phyloP scores from a whole-genome alignment of 768 basidiomycete genomes.

The Phaeotremella skinneri region DNA sequence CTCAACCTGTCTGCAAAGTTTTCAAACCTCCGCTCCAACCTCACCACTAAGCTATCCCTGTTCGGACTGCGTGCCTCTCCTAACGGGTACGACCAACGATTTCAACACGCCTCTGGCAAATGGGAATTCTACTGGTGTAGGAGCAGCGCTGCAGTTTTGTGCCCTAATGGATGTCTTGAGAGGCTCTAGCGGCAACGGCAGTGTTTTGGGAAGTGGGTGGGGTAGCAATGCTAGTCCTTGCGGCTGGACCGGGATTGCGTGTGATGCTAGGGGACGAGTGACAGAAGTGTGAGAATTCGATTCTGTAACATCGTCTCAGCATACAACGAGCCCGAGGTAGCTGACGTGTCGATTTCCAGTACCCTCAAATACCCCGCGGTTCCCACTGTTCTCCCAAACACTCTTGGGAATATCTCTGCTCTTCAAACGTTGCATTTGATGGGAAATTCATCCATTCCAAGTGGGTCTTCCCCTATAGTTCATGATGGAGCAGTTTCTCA shows the following conservation, averaged over 20 bases:
- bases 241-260: slow-evolving; percentile 48
- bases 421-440: slow-evolving; percentile 42
- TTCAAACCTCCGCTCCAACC: slow-evolving; percentile 3
- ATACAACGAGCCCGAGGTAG: background rate
- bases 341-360: slow-evolving; percentile 19
- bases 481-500: background rate
- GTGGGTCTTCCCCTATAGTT: slow-evolving; percentile 28
- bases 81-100: slow-evolving; percentile 44
- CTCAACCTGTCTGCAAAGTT: background rate
- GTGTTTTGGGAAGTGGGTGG: slow-evolving; percentile 25
- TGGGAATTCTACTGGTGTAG: slow-evolving; percentile 46
- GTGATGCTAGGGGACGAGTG: slow-evolving; percentile 45
- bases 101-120: slow-evolving; percentile 30
- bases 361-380: slow-evolving; percentile 48
- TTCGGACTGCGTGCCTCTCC: slow-evolving; percentile 46
- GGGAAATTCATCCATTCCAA: slow-evolving; percentile 46
- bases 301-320: background rate
- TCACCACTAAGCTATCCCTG: slow-evolving; percentile 45
- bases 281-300: slow-evolving; percentile 39
- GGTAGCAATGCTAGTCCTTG: slow-evolving; percentile 41
- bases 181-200: slow-evolving; percentile 12
- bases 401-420: slow-evolving; percentile 44
- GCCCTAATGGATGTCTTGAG: slow-evolving; percentile 44
- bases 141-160: slow-evolving; percentile 51
- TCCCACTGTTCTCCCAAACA: slow-evolving; percentile 33